phyloP scores from a whole-genome alignment of 495 filamentous ascomycete species.

The Penicillium tannophilum region DNA sequence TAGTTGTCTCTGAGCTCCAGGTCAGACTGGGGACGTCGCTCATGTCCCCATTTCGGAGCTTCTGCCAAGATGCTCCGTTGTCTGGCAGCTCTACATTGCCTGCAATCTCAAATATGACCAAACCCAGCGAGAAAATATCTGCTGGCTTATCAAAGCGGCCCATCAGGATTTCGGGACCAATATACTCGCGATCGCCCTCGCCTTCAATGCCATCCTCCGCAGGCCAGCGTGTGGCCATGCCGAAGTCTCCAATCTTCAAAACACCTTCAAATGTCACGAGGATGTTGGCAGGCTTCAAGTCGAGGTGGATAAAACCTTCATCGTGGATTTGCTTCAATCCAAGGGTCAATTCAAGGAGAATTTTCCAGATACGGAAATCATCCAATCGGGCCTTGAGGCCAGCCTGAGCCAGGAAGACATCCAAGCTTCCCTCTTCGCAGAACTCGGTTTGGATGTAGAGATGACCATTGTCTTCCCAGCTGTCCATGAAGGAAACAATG shows the following conservation, averaged over 20 bases:
- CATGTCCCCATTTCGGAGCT: conserved; percentile 82
- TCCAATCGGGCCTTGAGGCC: conserved; percentile 85
- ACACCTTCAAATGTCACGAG: conserved; percentile 88
- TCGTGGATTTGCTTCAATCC: conserved; percentile 88
- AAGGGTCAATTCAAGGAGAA: conserved; percentile 77
- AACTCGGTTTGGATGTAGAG: conserved; percentile 98
- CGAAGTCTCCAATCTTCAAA: conserved; percentile 95
- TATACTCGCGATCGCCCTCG: conserved; percentile 95
- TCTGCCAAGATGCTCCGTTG: conserved; percentile 87
- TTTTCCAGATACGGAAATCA: conserved; percentile 98
- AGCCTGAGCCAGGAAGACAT: conserved; percentile 74
- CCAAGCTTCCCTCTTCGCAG: conserved; percentile 88
- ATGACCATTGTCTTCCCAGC: conserved; percentile 79
- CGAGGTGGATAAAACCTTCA: conserved; percentile 86
- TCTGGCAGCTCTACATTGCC: conserved; percentile 90
- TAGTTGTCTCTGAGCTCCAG: conserved; percentile 67
- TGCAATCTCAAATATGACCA: conserved; percentile 92
- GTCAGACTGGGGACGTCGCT: conserved; percentile 83
- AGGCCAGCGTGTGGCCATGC: conserved; percentile 82
- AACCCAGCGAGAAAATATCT: conserved; percentile 89
- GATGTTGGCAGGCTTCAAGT: conserved; percentile 94
- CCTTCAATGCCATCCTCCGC: conserved; percentile 75
- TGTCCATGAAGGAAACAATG: conserved; percentile 74
- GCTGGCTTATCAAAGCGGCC: conserved; percentile 85
- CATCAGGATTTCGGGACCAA: conserved; percentile 85